Evolutionary conservation across 129 eudicot species (phyloP).

Genomic region (Heracleum sosnowskyi): DNA sequence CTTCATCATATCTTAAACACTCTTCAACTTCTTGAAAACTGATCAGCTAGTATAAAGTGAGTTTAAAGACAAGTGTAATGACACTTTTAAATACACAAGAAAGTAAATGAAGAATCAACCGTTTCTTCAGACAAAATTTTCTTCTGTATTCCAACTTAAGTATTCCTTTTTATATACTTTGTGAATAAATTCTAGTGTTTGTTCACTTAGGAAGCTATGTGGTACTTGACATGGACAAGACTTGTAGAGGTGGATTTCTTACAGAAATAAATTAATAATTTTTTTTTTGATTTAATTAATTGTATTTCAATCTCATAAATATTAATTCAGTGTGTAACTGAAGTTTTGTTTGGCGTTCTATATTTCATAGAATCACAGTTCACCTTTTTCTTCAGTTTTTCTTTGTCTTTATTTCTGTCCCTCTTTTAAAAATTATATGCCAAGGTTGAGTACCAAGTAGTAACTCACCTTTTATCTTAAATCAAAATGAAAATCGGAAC

Average conservation of each 20-base stretch:
- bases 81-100: not conserved
- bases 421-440: too few species aligned
- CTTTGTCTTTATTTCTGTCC: too few species aligned
- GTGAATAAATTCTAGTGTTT: not conserved
- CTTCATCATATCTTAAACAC: not conserved
- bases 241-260: conserved; percentile 7
- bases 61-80: too few species aligned
- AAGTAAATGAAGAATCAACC: conserved; percentile 10
- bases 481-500: too few species aligned
- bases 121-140: conserved; percentile 9
- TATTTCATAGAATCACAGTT: too few species aligned
- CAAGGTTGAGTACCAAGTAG: too few species aligned
- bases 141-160: not conserved
- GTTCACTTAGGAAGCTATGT: not conserved
- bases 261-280: not conserved
- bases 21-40: not conserved
- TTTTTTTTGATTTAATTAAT: not conserved
- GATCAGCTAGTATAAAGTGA: too few species aligned
- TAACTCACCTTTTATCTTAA: too few species aligned
- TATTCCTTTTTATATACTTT: not conserved
- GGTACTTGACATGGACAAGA: conserved; percentile 2
- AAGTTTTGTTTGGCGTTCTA: not conserved
- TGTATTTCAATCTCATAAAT: not conserved
- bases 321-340: not conserved
- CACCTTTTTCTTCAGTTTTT: too few species aligned